Conservation (phyloP, 495 filamentous ascomycete genomes). For the Penicillium verhagenii region DNA sequence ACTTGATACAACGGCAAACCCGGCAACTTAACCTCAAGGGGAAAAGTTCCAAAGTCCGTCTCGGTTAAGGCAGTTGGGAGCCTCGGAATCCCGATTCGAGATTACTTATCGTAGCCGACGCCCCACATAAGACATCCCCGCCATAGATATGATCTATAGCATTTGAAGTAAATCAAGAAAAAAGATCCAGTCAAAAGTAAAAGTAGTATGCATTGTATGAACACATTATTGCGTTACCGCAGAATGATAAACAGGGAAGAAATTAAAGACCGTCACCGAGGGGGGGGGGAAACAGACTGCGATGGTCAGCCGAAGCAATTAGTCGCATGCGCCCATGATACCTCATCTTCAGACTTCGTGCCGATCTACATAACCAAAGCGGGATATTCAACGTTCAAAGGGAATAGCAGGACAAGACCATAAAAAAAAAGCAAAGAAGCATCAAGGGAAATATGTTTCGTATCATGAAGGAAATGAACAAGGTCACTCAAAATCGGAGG, state of each 20-base stretch:
- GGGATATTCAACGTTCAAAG: constrained; percentile 3
- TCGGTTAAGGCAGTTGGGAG: neutral
- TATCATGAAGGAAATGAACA: neutral
- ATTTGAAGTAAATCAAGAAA: neutral
- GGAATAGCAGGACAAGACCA: neutral
- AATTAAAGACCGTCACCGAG: neutral
- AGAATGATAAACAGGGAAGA: constrained; percentile 7
- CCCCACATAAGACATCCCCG: neutral
- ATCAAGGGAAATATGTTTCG: neutral
- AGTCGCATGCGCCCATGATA: neutral
- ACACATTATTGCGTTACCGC: constrained; percentile 3
- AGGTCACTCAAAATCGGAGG: neutral
- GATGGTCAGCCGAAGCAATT: neutral
- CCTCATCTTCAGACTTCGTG: neutral
- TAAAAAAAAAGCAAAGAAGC: neutral
- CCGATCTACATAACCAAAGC: constrained; percentile 1
- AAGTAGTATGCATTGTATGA: neutral
- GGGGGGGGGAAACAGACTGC: neutral
- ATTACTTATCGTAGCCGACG: neutral
- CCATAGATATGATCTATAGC: neutral
- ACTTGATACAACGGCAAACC: constrained; percentile 2
- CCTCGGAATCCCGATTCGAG: neutral
- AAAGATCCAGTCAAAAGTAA: neutral
- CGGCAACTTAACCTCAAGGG: constrained; percentile 1
- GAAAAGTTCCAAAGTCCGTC: neutral